Evolutionary conservation across 306 rosid genomes (phyloP), one percentile per base, ranked within the genome.

Genomic region (Medicago lupulina): DNA sequence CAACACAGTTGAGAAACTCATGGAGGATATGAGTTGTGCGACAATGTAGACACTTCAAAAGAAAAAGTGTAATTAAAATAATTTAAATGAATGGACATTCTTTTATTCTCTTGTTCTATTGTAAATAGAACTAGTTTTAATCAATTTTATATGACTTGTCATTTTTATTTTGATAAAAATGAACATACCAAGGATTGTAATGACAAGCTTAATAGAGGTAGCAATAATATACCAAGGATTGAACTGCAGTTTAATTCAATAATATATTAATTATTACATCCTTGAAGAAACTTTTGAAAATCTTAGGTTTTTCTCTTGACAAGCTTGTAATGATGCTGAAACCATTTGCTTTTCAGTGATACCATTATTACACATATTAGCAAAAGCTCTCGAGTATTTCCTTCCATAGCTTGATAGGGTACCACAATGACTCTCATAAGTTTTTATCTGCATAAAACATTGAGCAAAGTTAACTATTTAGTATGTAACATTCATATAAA

Each of bases 311-410:
- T 59, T 21, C 50, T 12, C 2, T 2, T 73, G 40, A 70, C 96
- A 88, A 79, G 85, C 81, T 83, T 77, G 81, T 13, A 50, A 55
- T 0, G 76, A 74, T 2, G 89, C 87, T 41, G 5, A 67, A 28
- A 46, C 80, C 14, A 82, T 60, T 39, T 67, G 46, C 73, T 78
- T 57, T 66, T 13, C 21, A 18, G 55, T 21, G 67, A 82, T 50
- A 0, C 83, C 83, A 78, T 76, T 76, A 41, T 82, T 82, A 59
- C 86, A 82, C 80, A 82, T 78, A 67, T 82, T 82, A 41, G 86
- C 86, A 67, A 82, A 58, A 39, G 73, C 67, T 43, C 83, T 78
- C 9, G 55, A 21, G 47, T 82, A 78, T 31, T 67, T 82, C 69
- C 57, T 73, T 50, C 86, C 86, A 51, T 82, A 78, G 17, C 1